Conservation (phyloP, 139 green algal genomes). For the Helicosporidium sp. region DNA sequence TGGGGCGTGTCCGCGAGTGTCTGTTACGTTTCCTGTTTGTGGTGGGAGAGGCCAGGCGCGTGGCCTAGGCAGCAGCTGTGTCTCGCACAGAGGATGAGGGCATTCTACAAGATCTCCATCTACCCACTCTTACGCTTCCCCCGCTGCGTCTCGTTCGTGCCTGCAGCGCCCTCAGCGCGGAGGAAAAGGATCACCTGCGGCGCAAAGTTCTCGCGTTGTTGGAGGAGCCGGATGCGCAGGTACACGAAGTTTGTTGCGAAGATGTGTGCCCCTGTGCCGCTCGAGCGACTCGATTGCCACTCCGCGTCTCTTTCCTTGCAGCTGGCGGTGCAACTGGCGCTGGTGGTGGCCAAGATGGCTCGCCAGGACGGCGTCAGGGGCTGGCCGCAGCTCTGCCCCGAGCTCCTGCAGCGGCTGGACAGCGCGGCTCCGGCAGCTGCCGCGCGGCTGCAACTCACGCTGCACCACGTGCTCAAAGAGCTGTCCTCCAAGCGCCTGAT, state of each 20-base stretch:
- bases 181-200: constrained; percentile 65
- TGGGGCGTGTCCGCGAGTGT: too few relatives aligned
- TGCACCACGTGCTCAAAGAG: constrained; percentile 92
- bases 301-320: constrained; percentile 11
- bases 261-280: too few relatives aligned
- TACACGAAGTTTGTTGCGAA: too few relatives aligned
- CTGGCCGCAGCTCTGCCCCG: constrained; percentile 62
- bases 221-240: constrained; percentile 60
- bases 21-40: too few relatives aligned
- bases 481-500: constrained; percentile 70
- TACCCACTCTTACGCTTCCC: too few relatives aligned
- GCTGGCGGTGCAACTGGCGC: constrained; percentile 63
- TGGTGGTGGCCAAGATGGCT: constrained; percentile 72
- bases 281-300: not conserved
- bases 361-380: constrained; percentile 62
- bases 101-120: too few relatives aligned
- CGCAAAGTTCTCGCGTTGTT: constrained; percentile 42
- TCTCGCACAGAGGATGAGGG: too few relatives aligned
- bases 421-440: constrained; percentile 3
- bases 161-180: constrained; percentile 35
- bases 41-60: too few relatives aligned
- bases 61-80: too few relatives aligned
- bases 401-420: constrained; percentile 27
- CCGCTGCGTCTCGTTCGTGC: not conserved
- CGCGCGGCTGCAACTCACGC: constrained; percentile 47